Evolutionary conservation across 2,329 filamentous ascomycete genomes (phyloP), one percentile per base, ranked within the genome.

Genomic region (Epichloe typhina): DNA sequence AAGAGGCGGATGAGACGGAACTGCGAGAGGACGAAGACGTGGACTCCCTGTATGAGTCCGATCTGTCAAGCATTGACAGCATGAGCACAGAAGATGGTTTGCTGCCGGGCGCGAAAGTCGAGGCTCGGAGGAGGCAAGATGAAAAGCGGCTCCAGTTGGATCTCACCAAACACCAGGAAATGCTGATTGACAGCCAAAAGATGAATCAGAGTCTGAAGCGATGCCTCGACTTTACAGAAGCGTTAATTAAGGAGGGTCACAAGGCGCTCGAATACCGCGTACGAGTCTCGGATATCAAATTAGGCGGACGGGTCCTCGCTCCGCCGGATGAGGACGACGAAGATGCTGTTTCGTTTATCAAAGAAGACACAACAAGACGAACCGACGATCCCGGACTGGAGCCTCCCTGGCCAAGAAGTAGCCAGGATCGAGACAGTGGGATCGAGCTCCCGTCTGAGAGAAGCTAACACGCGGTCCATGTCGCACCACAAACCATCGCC

Each of bases 171-270:
- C 93, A 98, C 64, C 87, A 89, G 57, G 85, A 95, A 61, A 73
- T 97, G 1, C 77, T 98, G 8, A 73, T 89, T 39, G 90, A 95
- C 64, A 93, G 86, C 57, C 89, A 96, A 62, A 94, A 89, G 70
- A 89, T 97, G 74, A 97, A 96, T 63, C 87, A 94, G 64, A 95
- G 87, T 64, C 77, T 98, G 44, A 94, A 88, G 65, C 79, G 88
- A 46, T 98, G 93, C 65, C 75, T 96, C 36, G 82, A 83, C 57
- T 91, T 88, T 79, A 94, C 90, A 0, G 91, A 98, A 62, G 83
- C 86, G 55, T 76, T 98, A 43, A 95, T 98, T 64, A 83, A 80
- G 46, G 89, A 96, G 58, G 93, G 86, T 5, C 86, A 83, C 61
- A 91, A 88, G 62, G 93, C 93, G 0, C 75, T 98, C 2, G 84